phyloP scores from a whole-genome alignment of 164 flowering plant species.

The Piper betle region DNA sequence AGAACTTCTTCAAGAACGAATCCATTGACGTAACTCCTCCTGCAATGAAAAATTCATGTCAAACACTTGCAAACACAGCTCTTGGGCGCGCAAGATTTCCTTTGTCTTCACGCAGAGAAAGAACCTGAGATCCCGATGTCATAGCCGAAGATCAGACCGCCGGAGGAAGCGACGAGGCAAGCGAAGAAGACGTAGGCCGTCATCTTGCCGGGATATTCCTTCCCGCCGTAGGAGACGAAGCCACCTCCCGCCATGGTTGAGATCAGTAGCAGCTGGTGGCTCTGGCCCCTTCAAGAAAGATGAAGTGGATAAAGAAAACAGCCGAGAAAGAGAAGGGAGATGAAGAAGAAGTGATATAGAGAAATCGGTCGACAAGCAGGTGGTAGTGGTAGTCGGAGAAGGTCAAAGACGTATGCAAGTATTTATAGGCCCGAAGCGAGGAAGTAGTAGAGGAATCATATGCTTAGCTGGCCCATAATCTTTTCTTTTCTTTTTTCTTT shows the following conservation, averaged over 20 bases:
- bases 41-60: slow-evolving; percentile 1
- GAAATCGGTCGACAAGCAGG: no score
- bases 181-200: slow-evolving; percentile 8
- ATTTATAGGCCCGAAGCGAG: background rate
- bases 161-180: slow-evolving; percentile 16
- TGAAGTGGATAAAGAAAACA: background rate
- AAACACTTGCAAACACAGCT: background rate
- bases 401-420: background rate
- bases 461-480: background rate
- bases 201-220: slow-evolving; percentile 28
- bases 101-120: background rate
- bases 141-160: slow-evolving; percentile 24
- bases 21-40: slow-evolving; percentile 29
- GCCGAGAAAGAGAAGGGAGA: no score
- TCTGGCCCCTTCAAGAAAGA: background rate
- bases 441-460: background rate
- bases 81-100: background rate
- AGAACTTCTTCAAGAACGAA: slow-evolving; percentile 19
- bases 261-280: background rate
- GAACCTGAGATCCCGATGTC: slow-evolving; percentile 23
- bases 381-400: background rate
- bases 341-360: background rate
- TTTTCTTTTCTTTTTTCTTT: background rate
- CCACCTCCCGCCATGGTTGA: slow-evolving; percentile 41
- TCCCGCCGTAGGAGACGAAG: slow-evolving; percentile 10